These are phyloP conservation scores for Acer negundo DNA, from an alignment of 345 rosid species.

Conservation along the genomic window DNA sequence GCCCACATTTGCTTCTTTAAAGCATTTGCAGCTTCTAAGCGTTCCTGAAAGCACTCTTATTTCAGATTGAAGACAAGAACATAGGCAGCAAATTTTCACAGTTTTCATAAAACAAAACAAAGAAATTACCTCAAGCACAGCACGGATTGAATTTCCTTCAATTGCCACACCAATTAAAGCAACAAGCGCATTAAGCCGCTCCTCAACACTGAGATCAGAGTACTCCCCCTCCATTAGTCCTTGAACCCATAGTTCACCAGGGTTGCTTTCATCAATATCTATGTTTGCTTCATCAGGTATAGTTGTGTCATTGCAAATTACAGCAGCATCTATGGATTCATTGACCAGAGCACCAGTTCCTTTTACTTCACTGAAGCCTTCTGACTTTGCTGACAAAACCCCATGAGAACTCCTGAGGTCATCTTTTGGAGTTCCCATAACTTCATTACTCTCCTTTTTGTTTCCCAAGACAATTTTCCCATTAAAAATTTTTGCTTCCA, in stretches of 20 bases:
- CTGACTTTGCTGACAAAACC: slow-evolving; percentile 36
- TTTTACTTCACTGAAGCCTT: slow-evolving; percentile 30
- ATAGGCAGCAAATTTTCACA: not conserved
- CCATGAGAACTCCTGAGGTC: slow-evolving; percentile 26
- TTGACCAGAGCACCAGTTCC: slow-evolving; percentile 26
- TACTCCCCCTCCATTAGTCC: slow-evolving; percentile 86
- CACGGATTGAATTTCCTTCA: slow-evolving; percentile 75
- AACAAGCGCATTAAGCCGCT: slow-evolving; percentile 77
- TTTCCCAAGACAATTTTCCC: slow-evolving; percentile 32
- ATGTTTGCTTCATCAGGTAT: slow-evolving; percentile 36
- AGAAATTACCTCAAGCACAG: slow-evolving; percentile 61
- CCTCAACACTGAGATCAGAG: slow-evolving; percentile 72
- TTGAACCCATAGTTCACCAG: slow-evolving; percentile 82
- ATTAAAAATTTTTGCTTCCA: slow-evolving; percentile 23
- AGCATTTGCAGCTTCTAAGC: slow-evolving; percentile 85
- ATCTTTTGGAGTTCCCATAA: slow-evolving; percentile 34
- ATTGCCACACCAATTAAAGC: slow-evolving; percentile 70
- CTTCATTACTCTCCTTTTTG: slow-evolving; percentile 34
- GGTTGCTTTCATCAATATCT: slow-evolving; percentile 67
- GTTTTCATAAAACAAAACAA: slow-evolving; percentile 8
- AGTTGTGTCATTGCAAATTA: slow-evolving; percentile 22
- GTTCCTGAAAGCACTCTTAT: slow-evolving; percentile 57
- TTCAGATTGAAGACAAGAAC: slow-evolving; percentile 26
- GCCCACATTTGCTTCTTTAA: slow-evolving; percentile 94
- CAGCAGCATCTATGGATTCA: slow-evolving; percentile 28